Percentiles rank a stretch among this genome's conserved stretches.
These are phyloP conservation scores for Chlamydomonas urium DNA, from an alignment of 139 green algal genomes.

Conservation along the genomic window DNA sequence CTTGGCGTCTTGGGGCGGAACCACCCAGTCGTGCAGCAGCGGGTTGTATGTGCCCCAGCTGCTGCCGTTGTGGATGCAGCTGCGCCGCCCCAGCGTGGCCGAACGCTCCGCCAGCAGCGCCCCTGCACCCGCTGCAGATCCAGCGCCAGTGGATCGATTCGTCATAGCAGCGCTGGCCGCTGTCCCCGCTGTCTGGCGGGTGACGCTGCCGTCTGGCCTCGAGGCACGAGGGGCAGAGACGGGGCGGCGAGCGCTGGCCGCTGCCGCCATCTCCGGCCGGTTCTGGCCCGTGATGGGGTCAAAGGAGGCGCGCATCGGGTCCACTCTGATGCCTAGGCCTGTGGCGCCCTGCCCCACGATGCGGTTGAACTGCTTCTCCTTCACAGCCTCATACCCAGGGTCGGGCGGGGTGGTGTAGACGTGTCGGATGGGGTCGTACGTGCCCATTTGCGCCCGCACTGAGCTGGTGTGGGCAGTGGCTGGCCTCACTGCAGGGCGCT, in stretches of 20 bases:
- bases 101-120: background rate
- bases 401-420: background rate
- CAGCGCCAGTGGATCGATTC: too few relatives aligned
- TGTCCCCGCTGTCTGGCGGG: too few relatives aligned
- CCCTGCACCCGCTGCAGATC: too few relatives aligned
- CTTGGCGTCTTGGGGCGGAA: background rate
- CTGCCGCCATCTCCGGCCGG: too few relatives aligned
- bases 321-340: background rate
- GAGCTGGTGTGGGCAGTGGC: background rate
- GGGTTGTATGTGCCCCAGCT: conserved; percentile 16
- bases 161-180: too few relatives aligned
- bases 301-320: conserved; percentile 1
- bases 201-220: too few relatives aligned
- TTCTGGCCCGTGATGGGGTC: conserved; percentile 7
- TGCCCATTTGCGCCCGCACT: conserved; percentile 1
- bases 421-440: conserved; percentile 13
- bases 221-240: conserved; percentile 1
- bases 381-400: background rate
- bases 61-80: background rate
- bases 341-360: background rate
- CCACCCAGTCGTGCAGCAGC: conserved; percentile 9
- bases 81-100: background rate
- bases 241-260: background rate
- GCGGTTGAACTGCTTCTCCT: background rate
- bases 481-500: too few relatives aligned